Evolutionary conservation across 1,284 basidiomycete species (phyloP).

Genomic region (Taiwanofungus camphoratus): DNA sequence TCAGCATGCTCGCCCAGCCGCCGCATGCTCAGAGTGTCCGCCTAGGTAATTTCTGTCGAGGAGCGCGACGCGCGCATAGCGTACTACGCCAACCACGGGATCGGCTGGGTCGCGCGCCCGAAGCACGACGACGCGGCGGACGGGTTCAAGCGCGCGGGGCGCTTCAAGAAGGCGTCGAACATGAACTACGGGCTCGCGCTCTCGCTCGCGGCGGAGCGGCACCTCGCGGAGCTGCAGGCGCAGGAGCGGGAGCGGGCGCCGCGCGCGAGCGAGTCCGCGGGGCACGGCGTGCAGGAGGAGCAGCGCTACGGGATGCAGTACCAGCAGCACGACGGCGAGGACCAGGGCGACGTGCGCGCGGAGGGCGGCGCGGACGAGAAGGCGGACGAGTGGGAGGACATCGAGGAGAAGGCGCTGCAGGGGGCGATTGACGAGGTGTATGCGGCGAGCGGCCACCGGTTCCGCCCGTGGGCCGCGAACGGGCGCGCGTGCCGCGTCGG

Average conservation of each 20-base stretch:
- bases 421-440: conserved; percentile 39
- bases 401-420: conserved; percentile 36
- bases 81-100: conserved; percentile 78
- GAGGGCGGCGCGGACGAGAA: conserved; percentile 11
- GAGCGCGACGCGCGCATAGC: conserved; percentile 62
- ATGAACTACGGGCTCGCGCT: conserved; percentile 82
- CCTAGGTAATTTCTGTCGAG: conserved; percentile 49
- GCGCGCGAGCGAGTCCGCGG: conserved; percentile 2
- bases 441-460: conserved; percentile 31
- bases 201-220: conserved; percentile 70
- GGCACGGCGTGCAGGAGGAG: conserved; percentile 17
- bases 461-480: conserved; percentile 39
- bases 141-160: conserved; percentile 79
- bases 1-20: background rate
- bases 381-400: conserved; percentile 22
- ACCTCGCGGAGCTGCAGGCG: conserved; percentile 44
- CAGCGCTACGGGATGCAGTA: conserved; percentile 31
- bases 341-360: conserved; percentile 20
- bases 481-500: conserved; percentile 35
- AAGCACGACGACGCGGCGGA: conserved; percentile 50
- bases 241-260: conserved; percentile 24
- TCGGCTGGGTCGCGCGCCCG: conserved; percentile 81
- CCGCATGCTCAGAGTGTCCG: too few species aligned
- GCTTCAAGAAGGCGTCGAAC: conserved; percentile 88
- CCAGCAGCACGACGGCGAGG: conserved; percentile 29